Evolutionary conservation across 2,329 filamentous ascomycete genomes (phyloP).

Genomic region (Cytospora paraplurivora): DNA sequence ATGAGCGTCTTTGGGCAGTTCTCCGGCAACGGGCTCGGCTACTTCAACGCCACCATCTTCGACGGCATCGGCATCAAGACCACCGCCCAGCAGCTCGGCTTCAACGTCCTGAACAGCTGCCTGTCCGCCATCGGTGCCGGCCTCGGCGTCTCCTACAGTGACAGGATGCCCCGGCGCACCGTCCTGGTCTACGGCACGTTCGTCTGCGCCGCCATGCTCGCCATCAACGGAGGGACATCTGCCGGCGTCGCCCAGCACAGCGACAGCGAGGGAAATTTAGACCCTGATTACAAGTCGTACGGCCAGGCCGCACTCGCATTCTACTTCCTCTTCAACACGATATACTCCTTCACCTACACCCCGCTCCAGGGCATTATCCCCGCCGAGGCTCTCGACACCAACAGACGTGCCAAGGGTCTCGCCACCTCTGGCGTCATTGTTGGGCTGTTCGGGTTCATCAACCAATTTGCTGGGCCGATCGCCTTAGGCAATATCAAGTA

Average conservation of each 20-base stretch:
- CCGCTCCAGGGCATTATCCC: conserved; percentile 52
- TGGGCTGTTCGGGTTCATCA: conserved; percentile 50
- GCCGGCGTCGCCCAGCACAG: conserved; percentile 37
- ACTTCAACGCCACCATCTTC: conserved; percentile 54
- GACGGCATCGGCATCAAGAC: conserved; percentile 42
- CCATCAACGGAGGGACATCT: conserved; percentile 49
- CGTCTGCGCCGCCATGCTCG: conserved; percentile 45
- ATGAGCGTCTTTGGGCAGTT: conserved; percentile 55
- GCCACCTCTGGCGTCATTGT: conserved; percentile 49
- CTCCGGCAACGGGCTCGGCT: conserved; percentile 53
- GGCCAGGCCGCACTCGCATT: conserved; percentile 48
- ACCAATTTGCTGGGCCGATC: conserved; percentile 50
- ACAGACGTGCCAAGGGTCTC: conserved; percentile 50
- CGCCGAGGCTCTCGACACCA: conserved; percentile 51
- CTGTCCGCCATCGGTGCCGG: conserved; percentile 49
- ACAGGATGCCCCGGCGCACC: conserved; percentile 49
- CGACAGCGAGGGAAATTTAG: conserved; percentile 36
- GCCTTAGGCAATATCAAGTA: conserved; percentile 47
- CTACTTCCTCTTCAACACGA: conserved; percentile 53
- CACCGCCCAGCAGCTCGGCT: conserved; percentile 42
- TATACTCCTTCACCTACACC: conserved; percentile 54
- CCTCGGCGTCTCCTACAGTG: conserved; percentile 45
- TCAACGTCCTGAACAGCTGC: conserved; percentile 51
- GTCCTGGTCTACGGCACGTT: conserved; percentile 49
- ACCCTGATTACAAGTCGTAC: conserved; percentile 36